phyloP scores from a whole-genome alignment of 1,284 basidiomycete species.

The Ceratobasidium sp. region DNA sequence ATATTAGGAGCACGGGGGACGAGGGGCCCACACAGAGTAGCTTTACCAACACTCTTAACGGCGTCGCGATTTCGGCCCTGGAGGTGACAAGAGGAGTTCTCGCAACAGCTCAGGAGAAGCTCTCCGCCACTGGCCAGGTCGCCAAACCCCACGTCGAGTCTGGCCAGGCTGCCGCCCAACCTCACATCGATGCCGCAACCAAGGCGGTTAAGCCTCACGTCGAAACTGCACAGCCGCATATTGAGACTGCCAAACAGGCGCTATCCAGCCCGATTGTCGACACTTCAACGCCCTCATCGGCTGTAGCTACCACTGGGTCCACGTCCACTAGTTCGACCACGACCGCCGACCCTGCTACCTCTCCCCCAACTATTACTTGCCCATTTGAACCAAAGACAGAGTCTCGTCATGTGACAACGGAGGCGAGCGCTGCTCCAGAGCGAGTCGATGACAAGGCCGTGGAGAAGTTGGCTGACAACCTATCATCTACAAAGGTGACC shows the following conservation, averaged over 20 bases:
- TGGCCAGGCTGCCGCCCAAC: conserved; percentile 10
- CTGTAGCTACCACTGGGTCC: conserved; percentile 12
- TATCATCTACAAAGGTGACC: conserved; percentile 27
- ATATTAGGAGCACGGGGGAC: conserved; percentile 27
- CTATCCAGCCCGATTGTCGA: conserved; percentile 17
- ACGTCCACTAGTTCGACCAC: not conserved
- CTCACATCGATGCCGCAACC: conserved; percentile 17
- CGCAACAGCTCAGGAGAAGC: conserved; percentile 42
- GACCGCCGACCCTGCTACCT: not conserved
- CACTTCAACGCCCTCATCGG: conserved; percentile 12
- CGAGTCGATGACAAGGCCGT: conserved; percentile 37
- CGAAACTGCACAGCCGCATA: conserved; percentile 25
- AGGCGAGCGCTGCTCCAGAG: conserved; percentile 31
- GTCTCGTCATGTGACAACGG: conserved; percentile 34
- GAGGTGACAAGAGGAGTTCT: conserved; percentile 44
- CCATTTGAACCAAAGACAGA: conserved; percentile 39
- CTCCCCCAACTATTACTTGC: conserved; percentile 36
- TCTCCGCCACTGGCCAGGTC: conserved; percentile 32
- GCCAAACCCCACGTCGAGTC: conserved; percentile 41
- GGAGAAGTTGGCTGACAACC: conserved; percentile 27
- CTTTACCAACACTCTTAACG: conserved; percentile 40
- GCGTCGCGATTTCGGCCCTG: conserved; percentile 43
- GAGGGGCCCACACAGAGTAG: conserved; percentile 36
- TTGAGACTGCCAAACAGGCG: conserved; percentile 22
- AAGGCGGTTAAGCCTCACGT: conserved; percentile 22